Conservation (phyloP, 2,329 filamentous ascomycete species). For the Dactylellina sp. region DNA sequence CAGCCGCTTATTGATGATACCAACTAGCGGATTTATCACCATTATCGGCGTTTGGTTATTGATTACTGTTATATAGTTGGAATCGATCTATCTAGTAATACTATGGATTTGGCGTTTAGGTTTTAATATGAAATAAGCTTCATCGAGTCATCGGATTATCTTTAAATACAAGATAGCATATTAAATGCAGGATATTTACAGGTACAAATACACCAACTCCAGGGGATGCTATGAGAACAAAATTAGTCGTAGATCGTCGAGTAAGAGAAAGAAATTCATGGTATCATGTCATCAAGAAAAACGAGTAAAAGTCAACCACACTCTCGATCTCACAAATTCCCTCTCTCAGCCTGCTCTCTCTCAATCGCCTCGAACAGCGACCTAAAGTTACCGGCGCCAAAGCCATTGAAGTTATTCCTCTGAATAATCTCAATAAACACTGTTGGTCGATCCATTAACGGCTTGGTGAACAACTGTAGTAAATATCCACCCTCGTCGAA, state of each 20-base stretch:
- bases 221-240: conserved; percentile 22
- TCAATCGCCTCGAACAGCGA: conserved; percentile 95
- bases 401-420: conserved; percentile 87
- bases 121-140: too few relatives aligned
- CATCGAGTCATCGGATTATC: not conserved
- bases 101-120: not conserved
- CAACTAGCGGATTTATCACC: not conserved
- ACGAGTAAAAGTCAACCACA: conserved; percentile 4
- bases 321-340: conserved; percentile 73
- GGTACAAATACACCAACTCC: conserved; percentile 27
- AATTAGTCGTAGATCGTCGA: conserved; percentile 8
- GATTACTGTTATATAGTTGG: not conserved
- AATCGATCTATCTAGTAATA: not conserved
- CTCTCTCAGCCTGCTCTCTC: conserved; percentile 85
- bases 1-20: not conserved
- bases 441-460: conserved; percentile 91
- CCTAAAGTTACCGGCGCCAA: conserved; percentile 96
- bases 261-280: conserved; percentile 28
- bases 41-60: not conserved
- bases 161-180: not conserved
- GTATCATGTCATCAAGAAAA: conserved; percentile 23
- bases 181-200: conserved; percentile 8
- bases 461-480: conserved; percentile 73
- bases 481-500: conserved; percentile 94
- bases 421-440: conserved; percentile 98